Percentiles rank a stretch among this genome's conserved stretches.
Conservation (phyloP, 1,284 basidiomycete species). For the Pyrrhoderma lamaoense region DNA sequence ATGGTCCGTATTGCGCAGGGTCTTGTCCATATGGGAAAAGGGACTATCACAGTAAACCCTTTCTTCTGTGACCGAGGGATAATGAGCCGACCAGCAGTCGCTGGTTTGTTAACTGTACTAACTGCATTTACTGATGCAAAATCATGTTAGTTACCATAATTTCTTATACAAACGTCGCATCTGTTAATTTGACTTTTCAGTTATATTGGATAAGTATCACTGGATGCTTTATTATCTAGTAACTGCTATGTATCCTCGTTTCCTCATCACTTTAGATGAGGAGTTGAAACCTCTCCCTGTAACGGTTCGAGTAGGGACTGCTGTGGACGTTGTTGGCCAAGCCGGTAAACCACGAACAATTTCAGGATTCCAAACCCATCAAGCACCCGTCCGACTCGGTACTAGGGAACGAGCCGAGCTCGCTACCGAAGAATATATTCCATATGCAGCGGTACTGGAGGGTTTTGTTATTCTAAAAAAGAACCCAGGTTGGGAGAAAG, state of each 20-base stretch:
- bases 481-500: slow-evolving; percentile 78
- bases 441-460: slow-evolving; percentile 84
- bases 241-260: slow-evolving; percentile 96
- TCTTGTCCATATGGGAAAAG: slow-evolving; percentile 98
- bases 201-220: slow-evolving; percentile 90
- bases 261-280: slow-evolving; percentile 96
- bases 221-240: slow-evolving; percentile 99
- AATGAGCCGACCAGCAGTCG: slow-evolving; percentile 85
- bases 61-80: slow-evolving; percentile 93
- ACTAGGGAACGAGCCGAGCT: slow-evolving; percentile 93
- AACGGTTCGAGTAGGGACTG: slow-evolving; percentile 93
- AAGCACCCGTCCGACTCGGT: slow-evolving; percentile 90
- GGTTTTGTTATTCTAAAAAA: slow-evolving; percentile 86
- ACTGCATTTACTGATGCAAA: slow-evolving; percentile 93
- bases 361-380: slow-evolving; percentile 95
- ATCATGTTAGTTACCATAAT: slow-evolving; percentile 57
- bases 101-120: slow-evolving; percentile 85
- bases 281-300: slow-evolving; percentile 80
- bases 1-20: slow-evolving; percentile 97
- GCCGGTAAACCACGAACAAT: slow-evolving; percentile 89
- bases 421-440: slow-evolving; percentile 94
- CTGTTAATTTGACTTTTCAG: slow-evolving; percentile 32
- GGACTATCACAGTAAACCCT: slow-evolving; percentile 95
- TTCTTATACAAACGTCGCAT: slow-evolving; percentile 1
- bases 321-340: slow-evolving; percentile 86